These are phyloP conservation scores for Camellia japonica DNA, from an alignment of 148 eudicot species.

Conservation along the genomic window DNA sequence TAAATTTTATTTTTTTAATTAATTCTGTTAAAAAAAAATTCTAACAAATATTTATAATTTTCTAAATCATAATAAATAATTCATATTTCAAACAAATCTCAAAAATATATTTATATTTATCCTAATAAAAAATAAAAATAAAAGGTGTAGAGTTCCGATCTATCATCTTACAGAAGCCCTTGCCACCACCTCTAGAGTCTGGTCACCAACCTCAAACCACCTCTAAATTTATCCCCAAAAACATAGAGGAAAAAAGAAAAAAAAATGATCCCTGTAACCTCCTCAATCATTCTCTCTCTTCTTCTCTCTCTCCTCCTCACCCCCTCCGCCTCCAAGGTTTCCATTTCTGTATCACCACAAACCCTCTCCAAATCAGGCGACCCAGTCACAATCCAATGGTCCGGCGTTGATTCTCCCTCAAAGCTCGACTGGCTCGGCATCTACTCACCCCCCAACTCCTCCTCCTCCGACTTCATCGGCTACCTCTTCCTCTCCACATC, in stretches of 20 bases:
- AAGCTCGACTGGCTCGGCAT: conserved; percentile 84
- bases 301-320: conserved; percentile 15
- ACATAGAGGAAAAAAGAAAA: no score
- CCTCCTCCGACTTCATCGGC: conserved; percentile 62
- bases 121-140: no score
- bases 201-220: not conserved
- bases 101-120: no score
- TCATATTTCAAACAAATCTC: no score
- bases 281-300: conserved; percentile 9
- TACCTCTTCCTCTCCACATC: conserved; percentile 57
- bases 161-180: no score
- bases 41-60: no score
- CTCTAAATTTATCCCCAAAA: not conserved
- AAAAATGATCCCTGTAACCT: conserved; percentile 14
- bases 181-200: no score
- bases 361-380: conserved; percentile 62
- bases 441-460: conserved; percentile 72
- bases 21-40: no score
- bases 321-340: conserved; percentile 24
- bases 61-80: no score
- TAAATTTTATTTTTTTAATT: no score
- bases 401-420: conserved; percentile 57
- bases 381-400: conserved; percentile 55
- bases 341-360: conserved; percentile 44
- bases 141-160: no score